Base-by-base conservation (phyloP, 495 filamentous ascomycete species). In the Elasticomyces elasticus region DNA sequence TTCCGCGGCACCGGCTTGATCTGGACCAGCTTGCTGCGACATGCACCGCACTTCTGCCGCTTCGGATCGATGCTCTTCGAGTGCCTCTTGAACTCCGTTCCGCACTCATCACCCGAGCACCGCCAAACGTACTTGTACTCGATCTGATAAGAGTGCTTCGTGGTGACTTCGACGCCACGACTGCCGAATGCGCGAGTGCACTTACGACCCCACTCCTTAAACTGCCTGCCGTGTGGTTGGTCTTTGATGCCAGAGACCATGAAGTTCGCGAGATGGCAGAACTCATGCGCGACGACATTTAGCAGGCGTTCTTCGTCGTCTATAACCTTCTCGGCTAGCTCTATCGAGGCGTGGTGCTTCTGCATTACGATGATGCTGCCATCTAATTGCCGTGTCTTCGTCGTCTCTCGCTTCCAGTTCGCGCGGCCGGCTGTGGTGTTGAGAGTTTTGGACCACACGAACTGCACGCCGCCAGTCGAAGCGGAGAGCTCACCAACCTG, bases 201-300 rank as follows among this genome's bases (percentile, higher is more conserved):
- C 62, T 72, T 71, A 12, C 59, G 54, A 0, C 79, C 81, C 83
- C 83, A 95, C 20, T 67, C 59, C 69, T 94, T 88, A 74, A 97
- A 97, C 56, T 85, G 83, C 13, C 74, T 69, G 11, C 90, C 91
- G 64, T 97, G 92, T 0, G 88, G 84, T 51, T 85, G 76, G 28
- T 78, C 78, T 20, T 74, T 75, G 22, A 85, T 69, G 15, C 80
- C 75, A 28, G 75, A 78, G 46, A 96, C 73, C 74, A 96, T 88
- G 67, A 85, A 94, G 62, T 86, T 90, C 27, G 86, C 82, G 0
- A 97, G 74, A 65, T 98, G 92, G 69, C 91, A 96, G 73, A 89
- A 98, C 59, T 98, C 92, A 67, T 98, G 92, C 2, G 90, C 87
- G 20, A 96, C 62, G 0, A 87, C 86, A 66, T 95, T 94, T 44